phyloP scores from a whole-genome alignment of 306 rosid genomes.

The Hippophae rhamnoides region DNA sequence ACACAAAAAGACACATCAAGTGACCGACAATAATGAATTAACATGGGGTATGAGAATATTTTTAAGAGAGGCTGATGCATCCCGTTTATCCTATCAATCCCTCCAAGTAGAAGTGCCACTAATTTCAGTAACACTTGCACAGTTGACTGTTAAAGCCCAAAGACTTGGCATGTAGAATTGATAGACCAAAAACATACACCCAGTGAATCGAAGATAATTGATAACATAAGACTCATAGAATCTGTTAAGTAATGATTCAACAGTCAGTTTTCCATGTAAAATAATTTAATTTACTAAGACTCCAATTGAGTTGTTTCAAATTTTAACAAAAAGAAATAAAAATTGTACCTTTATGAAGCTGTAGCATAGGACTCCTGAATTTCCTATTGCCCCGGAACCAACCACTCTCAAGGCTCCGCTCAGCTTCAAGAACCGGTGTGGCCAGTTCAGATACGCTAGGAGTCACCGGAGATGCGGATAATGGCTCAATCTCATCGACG shows the following conservation, averaged over 20 bases:
- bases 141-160: too few species aligned
- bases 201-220: too few species aligned
- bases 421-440: constrained; percentile 39
- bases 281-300: too few species aligned
- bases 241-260: too few species aligned
- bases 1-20: constrained; percentile 1
- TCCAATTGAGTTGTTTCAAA: not conserved
- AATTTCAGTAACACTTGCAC: too few species aligned
- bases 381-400: constrained; percentile 76
- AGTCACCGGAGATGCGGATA: constrained; percentile 13
- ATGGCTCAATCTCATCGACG: constrained; percentile 22
- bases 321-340: not conserved
- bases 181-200: too few species aligned
- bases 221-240: too few species aligned
- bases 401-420: constrained; percentile 59
- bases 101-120: not conserved
- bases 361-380: constrained; percentile 86
- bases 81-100: not conserved
- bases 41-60: not conserved
- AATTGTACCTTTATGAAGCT: constrained; percentile 77
- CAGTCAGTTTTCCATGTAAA: too few species aligned
- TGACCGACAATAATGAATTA: not conserved
- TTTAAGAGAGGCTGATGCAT: not conserved
- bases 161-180: too few species aligned
- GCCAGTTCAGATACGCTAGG: constrained; percentile 25